phyloP scores from a whole-genome alignment of 148 eudicot genomes.

The Silene latifolia region DNA sequence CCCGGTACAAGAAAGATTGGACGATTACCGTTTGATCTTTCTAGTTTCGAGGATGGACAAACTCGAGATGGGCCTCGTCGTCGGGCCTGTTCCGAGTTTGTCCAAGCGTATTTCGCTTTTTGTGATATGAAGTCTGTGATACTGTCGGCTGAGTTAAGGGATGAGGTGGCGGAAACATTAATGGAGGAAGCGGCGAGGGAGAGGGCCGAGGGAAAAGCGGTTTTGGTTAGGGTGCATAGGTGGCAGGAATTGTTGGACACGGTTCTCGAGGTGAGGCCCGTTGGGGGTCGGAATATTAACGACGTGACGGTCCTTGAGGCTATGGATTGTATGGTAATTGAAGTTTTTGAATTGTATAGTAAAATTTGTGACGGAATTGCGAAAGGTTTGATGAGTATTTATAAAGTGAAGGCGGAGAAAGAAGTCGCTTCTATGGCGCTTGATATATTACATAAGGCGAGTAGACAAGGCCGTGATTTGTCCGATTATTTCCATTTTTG shows the following conservation, averaged over 20 bases:
- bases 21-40: slow-evolving; percentile 69
- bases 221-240: slow-evolving; percentile 43
- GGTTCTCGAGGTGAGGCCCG: slow-evolving; percentile 54
- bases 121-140: slow-evolving; percentile 55
- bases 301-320: slow-evolving; percentile 47
- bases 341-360: slow-evolving; percentile 61
- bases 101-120: slow-evolving; percentile 55
- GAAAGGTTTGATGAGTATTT: slow-evolving; percentile 37
- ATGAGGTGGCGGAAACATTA: slow-evolving; percentile 5
- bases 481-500: slow-evolving; percentile 48
- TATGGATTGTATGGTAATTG: slow-evolving; percentile 70
- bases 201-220: background rate
- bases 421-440: slow-evolving; percentile 51
- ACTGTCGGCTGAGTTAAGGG: slow-evolving; percentile 29
- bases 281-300: background rate
- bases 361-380: slow-evolving; percentile 60
- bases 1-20: slow-evolving; percentile 49
- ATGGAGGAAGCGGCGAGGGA: background rate
- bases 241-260: slow-evolving; percentile 59
- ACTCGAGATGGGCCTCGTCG: background rate
- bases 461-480: slow-evolving; percentile 53
- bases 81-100: slow-evolving; percentile 21
- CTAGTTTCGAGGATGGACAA: slow-evolving; percentile 44
- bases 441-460: slow-evolving; percentile 47
- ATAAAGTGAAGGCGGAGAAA: slow-evolving; percentile 28